Base-by-base conservation (phyloP, 306 rosid species). In the Canavalia ensiformis region DNA sequence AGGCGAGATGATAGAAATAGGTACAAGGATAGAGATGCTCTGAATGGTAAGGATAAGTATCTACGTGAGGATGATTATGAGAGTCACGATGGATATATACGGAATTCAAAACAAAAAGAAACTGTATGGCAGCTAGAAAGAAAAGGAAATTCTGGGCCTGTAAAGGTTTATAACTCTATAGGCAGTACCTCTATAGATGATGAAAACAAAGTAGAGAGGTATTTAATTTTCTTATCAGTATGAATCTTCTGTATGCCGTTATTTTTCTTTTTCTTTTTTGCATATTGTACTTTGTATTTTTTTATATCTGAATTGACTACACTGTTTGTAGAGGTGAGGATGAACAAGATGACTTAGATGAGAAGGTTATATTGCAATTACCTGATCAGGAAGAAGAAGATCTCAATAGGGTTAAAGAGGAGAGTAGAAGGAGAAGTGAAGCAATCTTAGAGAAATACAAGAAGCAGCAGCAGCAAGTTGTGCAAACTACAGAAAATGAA, bases 301-400 rank as follows among this genome's bases (percentile, higher is more conserved):
- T 12, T 11, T 33, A 34, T 37, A n/a, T 37, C 31, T 64, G 49
- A 37, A 64, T 64, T 64, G 6, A 39, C 11, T 54, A 1, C 63
- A 41, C 65, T 78, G 56, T 67, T 7, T 84, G 59, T 77, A 92
- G 97, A 74, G 85, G 83, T 67, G 92, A 86, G 33, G 86, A 82
- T 58, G 88, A 84, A 77, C 90, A 87, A 74, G 94, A 87, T 57
- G 90, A 89, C 75, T 72, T 76, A 4, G 91, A 90, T 7, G 96
- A 90, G 47, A 67, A 52, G 34, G 72, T 8, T 30, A n/a, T 84
- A 9, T 74, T 83, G 58, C 91, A 76, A 67, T 62, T 79, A 58
- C 89, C 79, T 52, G 94, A 90, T 42, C 89, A 90, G 80, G 97
- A 92, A 83, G 94, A 92, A 77, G 94, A 92, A 42, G 90, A 92